Evolutionary conservation across 108 stramenopile species (phyloP).

Genomic region (Cyclotella cryptica): DNA sequence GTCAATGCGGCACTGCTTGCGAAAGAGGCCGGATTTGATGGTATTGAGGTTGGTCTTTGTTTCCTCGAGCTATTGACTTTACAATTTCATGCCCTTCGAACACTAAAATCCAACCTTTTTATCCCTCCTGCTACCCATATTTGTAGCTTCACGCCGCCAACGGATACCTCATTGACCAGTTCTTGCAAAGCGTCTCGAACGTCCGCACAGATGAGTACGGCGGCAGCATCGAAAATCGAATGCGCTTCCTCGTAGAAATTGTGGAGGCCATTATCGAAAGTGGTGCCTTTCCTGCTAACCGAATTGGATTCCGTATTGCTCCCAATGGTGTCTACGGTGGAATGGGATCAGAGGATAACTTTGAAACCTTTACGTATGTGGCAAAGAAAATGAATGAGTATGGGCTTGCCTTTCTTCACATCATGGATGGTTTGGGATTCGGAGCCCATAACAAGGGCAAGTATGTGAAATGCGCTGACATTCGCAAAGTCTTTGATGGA

Average conservation of each 20-base stretch:
- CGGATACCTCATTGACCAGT: constrained; percentile 19
- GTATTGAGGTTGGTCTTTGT: not conserved
- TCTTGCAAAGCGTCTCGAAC: constrained; percentile 4
- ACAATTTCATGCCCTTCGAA: too few species aligned
- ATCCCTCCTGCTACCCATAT: too few species aligned
- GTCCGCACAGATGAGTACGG: constrained; percentile 15
- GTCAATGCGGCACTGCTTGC: not conserved
- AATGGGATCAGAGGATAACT: constrained; percentile 73
- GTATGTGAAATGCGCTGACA: constrained; percentile 45
- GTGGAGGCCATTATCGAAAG: constrained; percentile 57
- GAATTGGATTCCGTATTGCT: constrained; percentile 73
- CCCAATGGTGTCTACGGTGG: constrained; percentile 75
- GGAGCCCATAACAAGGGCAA: constrained; percentile 65
- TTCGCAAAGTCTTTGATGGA: constrained; percentile 61
- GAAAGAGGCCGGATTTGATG: constrained; percentile 12
- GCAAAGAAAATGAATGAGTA: constrained; percentile 57
- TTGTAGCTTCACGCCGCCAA: constrained; percentile 1
- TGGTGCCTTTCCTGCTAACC: constrained; percentile 61
- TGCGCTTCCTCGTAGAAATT: not conserved
- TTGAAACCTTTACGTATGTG: constrained; percentile 55
- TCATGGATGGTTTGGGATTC: constrained; percentile 82
- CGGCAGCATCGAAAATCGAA: constrained; percentile 14
- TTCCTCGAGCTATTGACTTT: too few species aligned
- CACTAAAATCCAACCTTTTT: too few species aligned
- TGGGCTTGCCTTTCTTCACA: constrained; percentile 64